Evolutionary conservation across 495 filamentous ascomycete genomes (phyloP).

Genomic region (Penicillium canescens): DNA sequence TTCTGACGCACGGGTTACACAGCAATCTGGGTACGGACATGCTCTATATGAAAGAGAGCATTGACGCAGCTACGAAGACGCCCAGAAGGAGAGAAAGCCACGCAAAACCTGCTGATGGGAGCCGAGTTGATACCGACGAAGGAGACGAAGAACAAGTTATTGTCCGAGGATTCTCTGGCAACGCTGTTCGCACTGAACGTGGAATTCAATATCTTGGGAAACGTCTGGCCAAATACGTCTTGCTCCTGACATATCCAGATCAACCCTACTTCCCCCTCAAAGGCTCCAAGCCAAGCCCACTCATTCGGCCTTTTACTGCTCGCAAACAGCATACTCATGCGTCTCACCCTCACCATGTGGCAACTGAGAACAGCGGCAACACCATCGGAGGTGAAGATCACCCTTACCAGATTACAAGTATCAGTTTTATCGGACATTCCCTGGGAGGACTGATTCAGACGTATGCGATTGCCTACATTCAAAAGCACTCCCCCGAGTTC

Average conservation of each 20-base stretch:
- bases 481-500: slow-evolving; percentile 91
- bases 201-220: slow-evolving; percentile 98
- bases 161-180: slow-evolving; percentile 88
- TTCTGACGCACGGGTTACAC: slow-evolving; percentile 92
- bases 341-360: neutral
- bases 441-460: slow-evolving; percentile 89
- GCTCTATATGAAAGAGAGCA: slow-evolving; percentile 95
- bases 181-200: slow-evolving; percentile 85
- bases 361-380: no score
- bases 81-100: slow-evolving; percentile 61
- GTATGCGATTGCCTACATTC: slow-evolving; percentile 96
- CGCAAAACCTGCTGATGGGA: slow-evolving; percentile 10
- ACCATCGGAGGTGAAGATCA: slow-evolving; percentile 39
- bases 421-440: slow-evolving; percentile 94
- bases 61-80: slow-evolving; percentile 77
- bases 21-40: slow-evolving; percentile 97
- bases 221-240: slow-evolving; percentile 85
- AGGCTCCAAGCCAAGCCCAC: slow-evolving; percentile 48
- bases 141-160: slow-evolving; percentile 86
- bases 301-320: slow-evolving; percentile 32
- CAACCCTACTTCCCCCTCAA: slow-evolving; percentile 78
- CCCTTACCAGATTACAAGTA: slow-evolving; percentile 85
- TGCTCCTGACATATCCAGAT: slow-evolving; percentile 88
- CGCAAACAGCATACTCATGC: slow-evolving; percentile 23
- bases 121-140: slow-evolving; percentile 24